Evolutionary conservation across 1,139 yeast genomes (phyloP).

Genomic region (Suhomyces chickasaworum): DNA sequence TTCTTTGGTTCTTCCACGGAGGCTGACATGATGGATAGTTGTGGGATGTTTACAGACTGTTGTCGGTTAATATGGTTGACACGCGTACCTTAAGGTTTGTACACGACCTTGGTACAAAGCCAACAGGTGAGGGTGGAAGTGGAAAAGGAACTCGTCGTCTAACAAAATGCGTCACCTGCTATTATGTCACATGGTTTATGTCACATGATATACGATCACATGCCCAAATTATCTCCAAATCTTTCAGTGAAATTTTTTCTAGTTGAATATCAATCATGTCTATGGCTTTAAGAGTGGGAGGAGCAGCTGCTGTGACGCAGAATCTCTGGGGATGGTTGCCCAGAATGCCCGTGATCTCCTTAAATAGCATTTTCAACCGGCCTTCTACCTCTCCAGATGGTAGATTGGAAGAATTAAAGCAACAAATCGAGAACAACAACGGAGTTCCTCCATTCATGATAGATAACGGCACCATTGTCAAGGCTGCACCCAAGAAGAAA

Average conservation of each 20-base stretch:
- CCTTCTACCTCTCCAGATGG: slow-evolving; percentile 17
- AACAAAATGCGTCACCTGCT: not conserved
- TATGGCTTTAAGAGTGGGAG: slow-evolving; percentile 25
- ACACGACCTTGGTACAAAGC: slow-evolving; percentile 7
- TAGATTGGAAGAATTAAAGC: slow-evolving; percentile 35
- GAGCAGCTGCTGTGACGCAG: slow-evolving; percentile 15
- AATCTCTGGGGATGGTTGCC: slow-evolving; percentile 26
- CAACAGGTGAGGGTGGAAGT: not conserved
- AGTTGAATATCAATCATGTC: slow-evolving; percentile 22
- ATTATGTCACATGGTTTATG: not conserved
- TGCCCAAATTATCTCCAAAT: not conserved
- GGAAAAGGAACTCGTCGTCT: too few relatives aligned
- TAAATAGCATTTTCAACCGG: slow-evolving; percentile 11
- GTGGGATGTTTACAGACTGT: slow-evolving; percentile 10
- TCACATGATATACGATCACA: slow-evolving; percentile 4
- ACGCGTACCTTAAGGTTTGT: slow-evolving; percentile 8
- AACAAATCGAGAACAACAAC: slow-evolving; percentile 30
- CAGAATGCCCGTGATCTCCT: slow-evolving; percentile 25
- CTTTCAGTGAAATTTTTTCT: slow-evolving; percentile 8
- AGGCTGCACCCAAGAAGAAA: slow-evolving; percentile 94
- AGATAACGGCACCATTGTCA: slow-evolving; percentile 64
- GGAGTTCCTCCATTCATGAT: slow-evolving; percentile 39
- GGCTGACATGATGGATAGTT: slow-evolving; percentile 15
- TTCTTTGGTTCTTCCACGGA: slow-evolving; percentile 19
- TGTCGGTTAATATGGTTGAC: slow-evolving; percentile 13